Percentiles rank a stretch among this genome's conserved stretches.
Conservation (phyloP, 805 yeast species). For the Ogataea parapolymorpha region DNA sequence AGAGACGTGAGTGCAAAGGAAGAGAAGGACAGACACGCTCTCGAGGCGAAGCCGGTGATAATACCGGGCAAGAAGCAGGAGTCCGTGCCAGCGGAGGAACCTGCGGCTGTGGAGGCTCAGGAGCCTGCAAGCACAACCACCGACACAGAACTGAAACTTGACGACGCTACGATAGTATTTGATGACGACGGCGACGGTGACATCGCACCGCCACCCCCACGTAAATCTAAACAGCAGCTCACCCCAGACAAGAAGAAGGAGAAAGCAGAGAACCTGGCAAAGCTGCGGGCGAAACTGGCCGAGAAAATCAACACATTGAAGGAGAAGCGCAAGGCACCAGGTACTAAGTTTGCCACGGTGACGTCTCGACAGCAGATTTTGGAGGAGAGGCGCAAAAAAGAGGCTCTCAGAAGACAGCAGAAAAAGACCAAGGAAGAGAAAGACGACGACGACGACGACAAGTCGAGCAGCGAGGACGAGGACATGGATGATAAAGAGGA, state of each 20-base stretch:
- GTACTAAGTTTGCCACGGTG: slow-evolving; percentile 81
- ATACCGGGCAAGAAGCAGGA: slow-evolving; percentile 30
- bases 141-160: not conserved
- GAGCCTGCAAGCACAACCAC: not conserved
- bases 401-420: slow-evolving; percentile 35
- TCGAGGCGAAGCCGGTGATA: slow-evolving; percentile 48
- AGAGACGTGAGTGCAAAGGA: slow-evolving; percentile 55
- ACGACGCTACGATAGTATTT: slow-evolving; percentile 31
- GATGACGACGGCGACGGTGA: slow-evolving; percentile 70
- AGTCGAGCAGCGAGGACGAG: slow-evolving; percentile 39
- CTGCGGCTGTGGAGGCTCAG: not conserved
- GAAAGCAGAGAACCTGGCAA: slow-evolving; percentile 54
- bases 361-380: slow-evolving; percentile 77
- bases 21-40: slow-evolving; percentile 52
- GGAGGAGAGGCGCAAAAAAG: slow-evolving; percentile 56
- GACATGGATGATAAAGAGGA: slow-evolving; percentile 33
- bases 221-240: slow-evolving; percentile 24
- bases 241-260: slow-evolving; percentile 48
- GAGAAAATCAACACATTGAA: slow-evolving; percentile 65
- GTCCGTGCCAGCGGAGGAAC: slow-evolving; percentile 5
- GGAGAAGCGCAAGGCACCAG: slow-evolving; percentile 89
- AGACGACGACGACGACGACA: slow-evolving; percentile 32
- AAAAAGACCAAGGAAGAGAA: slow-evolving; percentile 18
- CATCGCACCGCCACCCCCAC: slow-evolving; percentile 8
- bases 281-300: slow-evolving; percentile 75